Percentiles rank a stretch among this genome's conserved stretches.
Evolutionary conservation across 2,329 filamentous ascomycete genomes (phyloP).

Genomic region (Colletotrichum gigasporum): DNA sequence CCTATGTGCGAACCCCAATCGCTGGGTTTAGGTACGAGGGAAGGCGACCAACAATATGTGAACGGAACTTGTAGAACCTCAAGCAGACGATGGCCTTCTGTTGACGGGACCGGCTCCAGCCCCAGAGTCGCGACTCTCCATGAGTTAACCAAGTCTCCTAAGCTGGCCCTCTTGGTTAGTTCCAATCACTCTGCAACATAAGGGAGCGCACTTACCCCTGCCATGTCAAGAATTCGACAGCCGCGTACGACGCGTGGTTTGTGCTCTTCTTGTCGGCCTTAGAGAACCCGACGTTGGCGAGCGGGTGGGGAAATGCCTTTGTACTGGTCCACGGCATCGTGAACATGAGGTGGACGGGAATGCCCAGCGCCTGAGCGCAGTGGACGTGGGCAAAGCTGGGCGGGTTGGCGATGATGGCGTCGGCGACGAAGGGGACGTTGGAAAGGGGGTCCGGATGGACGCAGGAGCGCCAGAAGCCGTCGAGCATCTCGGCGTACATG

Average conservation of each 20-base stretch:
- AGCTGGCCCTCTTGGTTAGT: constrained; percentile 23
- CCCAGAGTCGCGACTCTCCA: constrained; percentile 76
- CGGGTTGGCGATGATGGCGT: constrained; percentile 61
- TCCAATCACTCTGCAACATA: neutral
- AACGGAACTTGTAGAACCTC: constrained; percentile 74
- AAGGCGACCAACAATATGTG: constrained; percentile 82
- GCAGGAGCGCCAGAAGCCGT: constrained; percentile 36
- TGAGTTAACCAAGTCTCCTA: constrained; percentile 85
- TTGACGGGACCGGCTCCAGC: constrained; percentile 73
- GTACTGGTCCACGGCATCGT: constrained; percentile 82
- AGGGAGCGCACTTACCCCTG: constrained; percentile 58
- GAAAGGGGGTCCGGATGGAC: constrained; percentile 30
- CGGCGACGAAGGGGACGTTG: constrained; percentile 54
- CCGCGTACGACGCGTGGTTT: constrained; percentile 76
- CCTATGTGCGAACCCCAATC: constrained; percentile 73
- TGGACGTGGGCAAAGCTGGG: constrained; percentile 58
- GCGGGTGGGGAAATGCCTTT: constrained; percentile 76
- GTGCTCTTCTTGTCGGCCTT: constrained; percentile 61
- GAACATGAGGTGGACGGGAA: constrained; percentile 58
- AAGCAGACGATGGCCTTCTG: constrained; percentile 78
- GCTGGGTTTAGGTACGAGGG: constrained; percentile 70
- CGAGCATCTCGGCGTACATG: constrained; percentile 36
- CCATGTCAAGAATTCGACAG: constrained; percentile 82
- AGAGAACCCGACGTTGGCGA: constrained; percentile 73
- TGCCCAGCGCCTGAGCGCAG: constrained; percentile 53